Percentiles rank a stretch among this genome's conserved stretches.
Conservation (phyloP, 2,329 filamentous ascomycete genomes). For the Epichloe hybrida region DNA sequence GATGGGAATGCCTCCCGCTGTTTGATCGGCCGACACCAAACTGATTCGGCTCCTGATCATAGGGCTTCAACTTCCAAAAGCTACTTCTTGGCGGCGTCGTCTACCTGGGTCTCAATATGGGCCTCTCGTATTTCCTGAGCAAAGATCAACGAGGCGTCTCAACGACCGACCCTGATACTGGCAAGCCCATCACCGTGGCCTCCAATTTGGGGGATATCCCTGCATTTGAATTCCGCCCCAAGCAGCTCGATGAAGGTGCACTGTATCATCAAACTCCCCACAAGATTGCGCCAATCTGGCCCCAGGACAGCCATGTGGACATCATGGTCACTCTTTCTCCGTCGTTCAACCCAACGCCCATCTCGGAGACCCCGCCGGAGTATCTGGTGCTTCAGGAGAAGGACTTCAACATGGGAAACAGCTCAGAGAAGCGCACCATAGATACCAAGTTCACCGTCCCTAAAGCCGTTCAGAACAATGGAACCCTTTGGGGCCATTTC, state of each 20-base stretch:
- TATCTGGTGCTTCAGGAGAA: constrained; percentile 68
- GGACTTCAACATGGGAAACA: constrained; percentile 66
- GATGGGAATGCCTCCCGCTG: not conserved
- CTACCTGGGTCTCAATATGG: constrained; percentile 46
- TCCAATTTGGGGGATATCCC: constrained; percentile 45
- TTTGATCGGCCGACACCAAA: not conserved
- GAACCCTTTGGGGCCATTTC: constrained; percentile 90
- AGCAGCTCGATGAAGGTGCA: constrained; percentile 44
- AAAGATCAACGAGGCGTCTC: constrained; percentile 34
- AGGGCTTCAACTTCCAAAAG: constrained; percentile 29
- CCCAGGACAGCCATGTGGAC: constrained; percentile 63
- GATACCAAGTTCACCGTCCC: constrained; percentile 70
- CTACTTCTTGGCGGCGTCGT: constrained; percentile 38
- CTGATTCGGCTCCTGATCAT: not conserved
- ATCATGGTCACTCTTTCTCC: constrained; percentile 75
- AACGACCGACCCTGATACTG: constrained; percentile 33
- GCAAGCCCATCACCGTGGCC: constrained; percentile 38
- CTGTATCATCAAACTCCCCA: constrained; percentile 53
- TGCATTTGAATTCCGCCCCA: constrained; percentile 51
- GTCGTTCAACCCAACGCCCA: constrained; percentile 52
- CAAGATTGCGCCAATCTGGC: constrained; percentile 77
- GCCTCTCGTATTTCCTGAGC: constrained; percentile 39
- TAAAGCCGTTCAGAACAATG: constrained; percentile 71
- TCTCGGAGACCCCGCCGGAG: constrained; percentile 51
- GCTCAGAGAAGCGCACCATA: constrained; percentile 61